phyloP scores from a whole-genome alignment of 179 eudicot genomes.

The Beta corolliflora region DNA sequence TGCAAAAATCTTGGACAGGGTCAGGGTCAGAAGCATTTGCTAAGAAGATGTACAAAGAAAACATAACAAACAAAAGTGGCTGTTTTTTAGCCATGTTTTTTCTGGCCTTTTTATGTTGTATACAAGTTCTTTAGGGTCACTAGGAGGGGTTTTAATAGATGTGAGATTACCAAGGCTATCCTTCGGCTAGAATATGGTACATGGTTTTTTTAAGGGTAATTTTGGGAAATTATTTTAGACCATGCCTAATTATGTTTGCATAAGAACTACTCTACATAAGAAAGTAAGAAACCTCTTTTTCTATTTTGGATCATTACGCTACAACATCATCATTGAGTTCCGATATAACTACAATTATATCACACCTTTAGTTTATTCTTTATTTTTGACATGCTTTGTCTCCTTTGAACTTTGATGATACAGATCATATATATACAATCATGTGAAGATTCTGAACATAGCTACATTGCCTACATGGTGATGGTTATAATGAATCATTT shows the following conservation, averaged over 20 bases:
- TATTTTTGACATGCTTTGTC: not conserved
- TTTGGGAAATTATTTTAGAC: slow-evolving; percentile 4
- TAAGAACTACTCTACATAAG: too few relatives aligned
- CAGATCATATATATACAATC: not conserved
- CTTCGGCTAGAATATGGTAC: not conserved
- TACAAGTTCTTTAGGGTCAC: not conserved
- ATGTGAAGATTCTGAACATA: not conserved
- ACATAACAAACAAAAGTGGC: slow-evolving; percentile 20
- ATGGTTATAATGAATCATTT: not conserved
- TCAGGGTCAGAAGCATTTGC: slow-evolving; percentile 65
- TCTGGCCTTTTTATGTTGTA: not conserved
- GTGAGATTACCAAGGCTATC: slow-evolving; percentile 9
- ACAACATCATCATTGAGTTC: not conserved
- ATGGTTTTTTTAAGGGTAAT: not conserved
- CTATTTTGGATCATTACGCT: not conserved
- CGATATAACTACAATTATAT: not conserved
- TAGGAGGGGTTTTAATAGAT: slow-evolving; percentile 13
- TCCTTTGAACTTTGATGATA: not conserved
- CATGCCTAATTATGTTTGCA: not conserved
- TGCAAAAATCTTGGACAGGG: slow-evolving; percentile 68
- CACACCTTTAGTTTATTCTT: not conserved
- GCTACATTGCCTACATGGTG: not conserved
- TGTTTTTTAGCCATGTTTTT: slow-evolving; percentile 15
- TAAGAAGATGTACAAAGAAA: slow-evolving; percentile 11
- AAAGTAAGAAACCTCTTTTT: not conserved